These are phyloP conservation scores for Ophiostoma australiae DNA, from an alignment of 2,329 filamentous ascomycete genomes.

Conservation along the genomic window DNA sequence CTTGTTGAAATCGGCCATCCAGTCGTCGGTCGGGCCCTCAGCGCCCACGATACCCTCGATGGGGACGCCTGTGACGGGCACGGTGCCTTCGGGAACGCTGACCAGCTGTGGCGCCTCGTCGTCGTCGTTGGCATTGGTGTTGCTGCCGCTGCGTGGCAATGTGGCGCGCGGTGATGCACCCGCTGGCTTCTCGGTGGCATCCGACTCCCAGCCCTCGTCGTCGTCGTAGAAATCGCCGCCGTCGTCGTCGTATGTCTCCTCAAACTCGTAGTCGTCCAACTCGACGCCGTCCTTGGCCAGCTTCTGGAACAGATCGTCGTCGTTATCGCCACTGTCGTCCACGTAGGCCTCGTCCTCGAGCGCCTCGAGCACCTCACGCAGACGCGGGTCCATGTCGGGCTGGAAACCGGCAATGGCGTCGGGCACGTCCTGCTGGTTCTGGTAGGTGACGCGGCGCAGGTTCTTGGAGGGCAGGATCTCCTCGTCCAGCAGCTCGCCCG, in stretches of 20 bases:
- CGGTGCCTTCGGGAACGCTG: slow-evolving; percentile 19
- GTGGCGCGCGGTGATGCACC: background rate
- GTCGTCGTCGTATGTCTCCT: slow-evolving; percentile 53
- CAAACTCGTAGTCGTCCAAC: slow-evolving; percentile 68
- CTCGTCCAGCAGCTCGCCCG: slow-evolving; percentile 60
- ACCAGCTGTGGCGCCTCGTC: slow-evolving; percentile 44
- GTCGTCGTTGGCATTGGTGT: background rate
- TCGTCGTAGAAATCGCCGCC: slow-evolving; percentile 50
- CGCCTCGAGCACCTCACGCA: slow-evolving; percentile 87
- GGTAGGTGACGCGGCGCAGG: slow-evolving; percentile 71
- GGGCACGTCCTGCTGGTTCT: slow-evolving; percentile 87
- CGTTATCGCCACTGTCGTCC: slow-evolving; percentile 70
- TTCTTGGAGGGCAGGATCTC: slow-evolving; percentile 77
- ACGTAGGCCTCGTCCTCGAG: slow-evolving; percentile 95
- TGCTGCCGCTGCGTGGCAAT: background rate
- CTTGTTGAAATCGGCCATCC: slow-evolving; percentile 88
- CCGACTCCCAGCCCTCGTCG: slow-evolving; percentile 90
- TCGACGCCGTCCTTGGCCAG: slow-evolving; percentile 45
- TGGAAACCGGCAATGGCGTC: slow-evolving; percentile 91
- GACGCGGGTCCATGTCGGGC: slow-evolving; percentile 91
- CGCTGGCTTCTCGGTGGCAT: slow-evolving; percentile 74
- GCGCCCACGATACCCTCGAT: background rate
- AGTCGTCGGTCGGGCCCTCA: slow-evolving; percentile 49
- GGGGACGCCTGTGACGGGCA: background rate
- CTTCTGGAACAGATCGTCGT: slow-evolving; percentile 73